Base-by-base conservation (phyloP, 768 basidiomycete species). In the Boletus rubescentipes region DNA sequence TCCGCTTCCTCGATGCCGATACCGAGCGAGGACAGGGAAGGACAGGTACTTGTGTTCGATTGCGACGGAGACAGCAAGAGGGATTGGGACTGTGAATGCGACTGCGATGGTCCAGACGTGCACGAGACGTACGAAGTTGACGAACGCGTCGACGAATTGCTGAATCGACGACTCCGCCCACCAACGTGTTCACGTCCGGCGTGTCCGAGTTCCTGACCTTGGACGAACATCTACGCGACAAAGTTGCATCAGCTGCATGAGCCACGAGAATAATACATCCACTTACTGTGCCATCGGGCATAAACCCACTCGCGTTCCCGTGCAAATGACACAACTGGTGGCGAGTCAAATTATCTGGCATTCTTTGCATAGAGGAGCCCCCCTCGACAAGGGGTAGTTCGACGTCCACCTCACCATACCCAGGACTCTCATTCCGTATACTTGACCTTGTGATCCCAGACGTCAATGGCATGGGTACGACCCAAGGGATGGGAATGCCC, bases 1-100 rank as follows among this genome's bases (percentile, higher is more conserved):
- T 66, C 65, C 8, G 46, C 46, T 18, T 60, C 66, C 34, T 65
- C 65, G 5, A 67, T 55, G 9, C 63, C 65, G 14, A 66, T 53
- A 1, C 66, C 65, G 2, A 66, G 54, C 2, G 60, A 62, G n/a
- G 16, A 30, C 36, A 66, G 29, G 3, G 65, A 66, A 35, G 57
- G 57, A n/a, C 34, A 57, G 2, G 62, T 55, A 9, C 52, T 60
- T 14, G 52, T 38, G 10, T 65, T 39, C 10, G 58, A 65, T 14
- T 55, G 51, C 5, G 63, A 66, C 9, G 64, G 18, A 5, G 59
- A 53, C 39, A 60, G 29, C n/a, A 55, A 47, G 9, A 53, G 34
- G 0, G 60, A 51, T n/a, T 57, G 61, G 6, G 63, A 65, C 2
- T 57, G 54, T 15, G 58, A 64, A 15, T 51, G 55, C 18, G 51